Evolutionary conservation across 2,329 filamentous ascomycete species (phyloP).

Genomic region (Calycina herbarum): DNA sequence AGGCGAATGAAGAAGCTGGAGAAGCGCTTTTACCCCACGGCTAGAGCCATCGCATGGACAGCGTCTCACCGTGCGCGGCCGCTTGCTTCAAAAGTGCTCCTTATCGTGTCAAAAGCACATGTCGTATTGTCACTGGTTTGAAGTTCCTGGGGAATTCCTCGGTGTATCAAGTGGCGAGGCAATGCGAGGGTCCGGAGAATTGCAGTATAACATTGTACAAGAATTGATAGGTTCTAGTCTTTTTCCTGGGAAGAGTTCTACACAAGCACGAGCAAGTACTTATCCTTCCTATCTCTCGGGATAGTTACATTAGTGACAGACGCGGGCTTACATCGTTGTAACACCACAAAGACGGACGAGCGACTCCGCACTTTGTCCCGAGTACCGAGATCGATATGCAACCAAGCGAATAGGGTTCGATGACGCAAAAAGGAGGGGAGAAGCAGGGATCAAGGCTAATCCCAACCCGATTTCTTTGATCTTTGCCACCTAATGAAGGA

Average conservation of each 20-base stretch:
- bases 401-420: not conserved
- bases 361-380: not conserved
- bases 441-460: not conserved
- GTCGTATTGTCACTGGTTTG: not conserved
- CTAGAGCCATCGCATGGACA: not conserved
- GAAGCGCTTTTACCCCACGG: conserved; percentile 6
- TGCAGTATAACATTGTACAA: not conserved
- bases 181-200: not conserved
- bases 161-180: conserved; percentile 1
- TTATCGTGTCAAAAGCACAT: not conserved
- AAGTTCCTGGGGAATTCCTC: not conserved
- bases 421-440: conserved; percentile 3
- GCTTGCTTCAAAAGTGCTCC: not conserved
- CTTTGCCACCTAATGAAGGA: not conserved
- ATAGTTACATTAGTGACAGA: not conserved
- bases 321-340: not conserved
- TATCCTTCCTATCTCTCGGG: not conserved
- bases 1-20: conserved; percentile 5
- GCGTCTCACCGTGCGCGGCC: not conserved
- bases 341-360: not conserved
- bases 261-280: not conserved
- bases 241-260: not conserved
- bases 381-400: not conserved
- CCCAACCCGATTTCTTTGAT: not conserved
- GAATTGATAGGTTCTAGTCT: not conserved